Evolutionary conservation across 1,139 yeast species (phyloP), one percentile per base, ranked within the genome.

Genomic region (Scheffersomyces insectosa): DNA sequence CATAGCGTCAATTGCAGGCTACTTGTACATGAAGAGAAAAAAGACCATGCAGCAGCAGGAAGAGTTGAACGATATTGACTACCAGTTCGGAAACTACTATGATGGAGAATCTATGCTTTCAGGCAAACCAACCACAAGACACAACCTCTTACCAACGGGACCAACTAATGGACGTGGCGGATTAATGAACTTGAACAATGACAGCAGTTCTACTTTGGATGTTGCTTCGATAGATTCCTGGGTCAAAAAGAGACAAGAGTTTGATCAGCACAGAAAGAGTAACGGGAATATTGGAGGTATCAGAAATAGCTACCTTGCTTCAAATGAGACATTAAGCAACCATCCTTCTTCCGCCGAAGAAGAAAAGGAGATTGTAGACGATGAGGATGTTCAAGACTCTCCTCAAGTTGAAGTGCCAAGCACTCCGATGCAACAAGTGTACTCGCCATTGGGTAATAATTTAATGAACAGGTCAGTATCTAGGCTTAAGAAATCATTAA

Each of bases 161-260:
- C 30, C 29, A 28, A 28, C 40, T 13, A 25, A 37, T 11, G 31
- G 37, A 31, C 12, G n/a, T 37, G 25, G 25, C 25, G 25, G 25
- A 20, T 37, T 9, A 20, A 36, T n/a, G 15, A 38, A 39, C 10
- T 12, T 25, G 9, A 62, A 58, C 36, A 69, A 66, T 45, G 83
- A 79, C 51, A 67, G 77, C 11, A 57, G 62, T 36, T 76, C 81
- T 2, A 74, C 63, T 2, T 44, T 60, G 14, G 65, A 58, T 11
- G 59, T 41, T 10, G 56, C 57, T 1, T 56, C 61, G 25, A 53
- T 80, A 20, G 73, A 71, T 45, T 77, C 82, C 9, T 79, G 83
- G 83, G 72, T 70, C 34, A 66, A 70, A 33, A 79, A 79, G 54
- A 62, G 83, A 49, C 75, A 73, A 46, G 73, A 74, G 44, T 78